Percentiles rank a stretch among this genome's conserved stretches.
Conservation (phyloP, 2,329 filamentous ascomycete genomes). For the Alternaria incomplexa region DNA sequence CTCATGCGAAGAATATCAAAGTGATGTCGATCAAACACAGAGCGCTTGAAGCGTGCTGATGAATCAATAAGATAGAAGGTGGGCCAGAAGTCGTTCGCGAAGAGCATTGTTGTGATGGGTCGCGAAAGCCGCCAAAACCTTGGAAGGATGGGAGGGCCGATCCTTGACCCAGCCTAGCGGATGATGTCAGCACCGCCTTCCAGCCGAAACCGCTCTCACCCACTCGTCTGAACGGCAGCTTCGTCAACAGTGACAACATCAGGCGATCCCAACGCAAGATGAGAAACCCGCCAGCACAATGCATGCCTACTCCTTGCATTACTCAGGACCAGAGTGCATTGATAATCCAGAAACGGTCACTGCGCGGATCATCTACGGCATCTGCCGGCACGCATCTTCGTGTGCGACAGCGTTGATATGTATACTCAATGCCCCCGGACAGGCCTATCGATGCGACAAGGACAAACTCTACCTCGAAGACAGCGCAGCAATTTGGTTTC, state of each 20-base stretch:
- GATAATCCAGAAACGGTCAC: not conserved
- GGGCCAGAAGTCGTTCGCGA: not conserved
- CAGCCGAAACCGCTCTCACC: not conserved
- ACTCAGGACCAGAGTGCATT: not conserved
- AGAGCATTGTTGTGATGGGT: not conserved
- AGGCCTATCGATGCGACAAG: not conserved
- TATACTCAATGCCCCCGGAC: not conserved
- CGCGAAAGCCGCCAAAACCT: not conserved
- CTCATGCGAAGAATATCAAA: too few relatives aligned
- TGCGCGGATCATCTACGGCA: not conserved
- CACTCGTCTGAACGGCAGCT: not conserved
- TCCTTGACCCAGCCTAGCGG: not conserved
- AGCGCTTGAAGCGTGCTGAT: not conserved
- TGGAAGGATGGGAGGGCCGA: not conserved
- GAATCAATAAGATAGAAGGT: not conserved
- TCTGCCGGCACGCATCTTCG: not conserved
- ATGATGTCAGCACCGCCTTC: not conserved
- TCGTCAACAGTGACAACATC: not conserved
- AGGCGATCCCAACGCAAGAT: not conserved
- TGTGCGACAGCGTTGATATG: not conserved
- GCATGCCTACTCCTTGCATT: not conserved
- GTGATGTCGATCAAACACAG: not conserved
- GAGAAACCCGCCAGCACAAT: not conserved
- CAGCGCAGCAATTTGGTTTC: not conserved
- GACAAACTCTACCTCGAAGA: not conserved